A percentile compares a stretch with the other conserved stretches of the same genome.
phyloP scores from a whole-genome alignment of 2,329 filamentous ascomycete genomes.

The Fusarium phyllophilum region DNA sequence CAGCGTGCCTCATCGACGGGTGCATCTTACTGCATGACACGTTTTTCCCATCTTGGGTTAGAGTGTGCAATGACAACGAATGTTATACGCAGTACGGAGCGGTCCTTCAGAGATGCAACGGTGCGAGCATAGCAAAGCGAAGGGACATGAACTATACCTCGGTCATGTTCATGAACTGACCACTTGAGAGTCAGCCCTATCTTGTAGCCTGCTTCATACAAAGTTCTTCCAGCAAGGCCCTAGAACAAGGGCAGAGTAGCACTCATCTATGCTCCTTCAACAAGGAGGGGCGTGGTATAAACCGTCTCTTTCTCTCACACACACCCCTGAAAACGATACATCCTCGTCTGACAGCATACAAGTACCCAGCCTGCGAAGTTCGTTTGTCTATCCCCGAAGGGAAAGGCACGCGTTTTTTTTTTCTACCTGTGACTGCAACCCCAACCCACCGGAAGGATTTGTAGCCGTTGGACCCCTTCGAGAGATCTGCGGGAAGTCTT shows the following conservation, averaged over 20 bases:
- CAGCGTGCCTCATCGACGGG: conserved; percentile 29
- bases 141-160: background rate
- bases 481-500: background rate
- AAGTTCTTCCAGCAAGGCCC: conserved; percentile 22
- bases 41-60: conserved; percentile 9
- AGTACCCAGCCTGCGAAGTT: conserved; percentile 24
- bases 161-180: background rate
- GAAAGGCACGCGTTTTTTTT: background rate
- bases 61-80: background rate
- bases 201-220: background rate
- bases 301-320: background rate
- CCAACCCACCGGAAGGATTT: conserved; percentile 37
- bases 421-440: conserved; percentile 25
- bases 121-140: background rate
- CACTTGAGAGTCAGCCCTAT: conserved; percentile 28
- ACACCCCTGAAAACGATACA: conserved; percentile 21
- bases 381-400: background rate
- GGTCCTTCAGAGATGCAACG: background rate
- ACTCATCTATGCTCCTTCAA: background rate
- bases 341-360: conserved; percentile 31
- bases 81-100: background rate
- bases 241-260: conserved; percentile 28
- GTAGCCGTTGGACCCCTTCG: background rate
- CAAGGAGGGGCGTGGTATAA: conserved; percentile 14
- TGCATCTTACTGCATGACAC: conserved; percentile 37